Evolutionary conservation across 331 rosid genomes (phyloP).

Genomic region (Telfairia occidentalis): DNA sequence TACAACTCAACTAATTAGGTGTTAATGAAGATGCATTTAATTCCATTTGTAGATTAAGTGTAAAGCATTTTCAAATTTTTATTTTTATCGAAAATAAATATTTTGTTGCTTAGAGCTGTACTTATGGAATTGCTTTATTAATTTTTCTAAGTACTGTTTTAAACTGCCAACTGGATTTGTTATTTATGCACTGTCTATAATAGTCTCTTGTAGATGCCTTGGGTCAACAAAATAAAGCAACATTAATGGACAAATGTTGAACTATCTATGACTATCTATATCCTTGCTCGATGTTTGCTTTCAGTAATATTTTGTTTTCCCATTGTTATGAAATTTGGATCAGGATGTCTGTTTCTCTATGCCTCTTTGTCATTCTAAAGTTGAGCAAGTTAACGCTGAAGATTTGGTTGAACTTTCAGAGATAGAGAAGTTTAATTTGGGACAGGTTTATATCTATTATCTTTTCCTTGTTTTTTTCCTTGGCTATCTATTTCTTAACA

Average conservation of each 20-base stretch:
- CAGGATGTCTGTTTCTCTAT: conserved; percentile 80
- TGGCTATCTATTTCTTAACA: neutral
- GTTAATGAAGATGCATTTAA: neutral
- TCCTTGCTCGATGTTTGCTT: neutral
- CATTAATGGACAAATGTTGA: neutral
- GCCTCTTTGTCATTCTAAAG: conserved; percentile 87
- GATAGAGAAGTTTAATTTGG: conserved; percentile 78
- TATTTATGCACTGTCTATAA: neutral
- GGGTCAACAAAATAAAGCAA: neutral
- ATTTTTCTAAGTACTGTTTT: neutral
- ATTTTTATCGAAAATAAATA: neutral
- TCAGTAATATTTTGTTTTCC: neutral
- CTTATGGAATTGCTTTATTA: neutral
- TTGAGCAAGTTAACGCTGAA: conserved; percentile 68
- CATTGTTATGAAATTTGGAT: conserved; percentile 15
- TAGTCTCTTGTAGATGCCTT: neutral
- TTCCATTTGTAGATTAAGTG: neutral
- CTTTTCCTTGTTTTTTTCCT: conserved; percentile 9
- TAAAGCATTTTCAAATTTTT: neutral
- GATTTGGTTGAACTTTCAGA: conserved; percentile 87
- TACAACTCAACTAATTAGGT: neutral
- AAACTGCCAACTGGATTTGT: neutral
- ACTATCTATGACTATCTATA: neutral
- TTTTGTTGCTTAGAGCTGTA: neutral
- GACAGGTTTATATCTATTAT: conserved; percentile 56